phyloP scores from a whole-genome alignment of 805 yeast species.

The Schwanniomyces pseudopolymorphus region DNA sequence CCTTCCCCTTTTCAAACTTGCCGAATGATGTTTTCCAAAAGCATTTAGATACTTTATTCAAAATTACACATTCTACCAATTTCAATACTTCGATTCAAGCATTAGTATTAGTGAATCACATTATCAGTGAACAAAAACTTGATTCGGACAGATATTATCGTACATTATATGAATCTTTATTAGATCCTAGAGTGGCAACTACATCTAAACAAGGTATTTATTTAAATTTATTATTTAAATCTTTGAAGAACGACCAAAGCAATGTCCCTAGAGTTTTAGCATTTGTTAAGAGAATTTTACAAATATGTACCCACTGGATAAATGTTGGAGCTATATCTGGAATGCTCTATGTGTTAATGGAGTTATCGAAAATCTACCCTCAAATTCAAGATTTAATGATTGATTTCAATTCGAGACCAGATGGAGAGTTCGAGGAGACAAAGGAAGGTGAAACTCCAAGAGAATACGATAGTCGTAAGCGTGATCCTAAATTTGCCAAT shows the following conservation, averaged over 20 bases:
- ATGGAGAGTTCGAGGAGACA: slow-evolving; percentile 37
- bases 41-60: slow-evolving; percentile 82
- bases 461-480: slow-evolving; percentile 76
- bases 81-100: slow-evolving; percentile 95
- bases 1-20: slow-evolving; percentile 86
- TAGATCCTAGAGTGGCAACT: slow-evolving; percentile 78
- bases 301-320: slow-evolving; percentile 81
- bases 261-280: slow-evolving; percentile 71
- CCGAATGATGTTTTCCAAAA: slow-evolving; percentile 66
- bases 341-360: slow-evolving; percentile 69
- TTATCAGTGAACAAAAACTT: slow-evolving; percentile 59
- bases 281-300: slow-evolving; percentile 86
- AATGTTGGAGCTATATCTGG: slow-evolving; percentile 88
- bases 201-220: slow-evolving; percentile 94
- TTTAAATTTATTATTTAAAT: slow-evolving; percentile 79
- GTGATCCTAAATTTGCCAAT: slow-evolving; percentile 92
- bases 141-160: slow-evolving; percentile 72
- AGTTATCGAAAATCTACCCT: slow-evolving; percentile 64
- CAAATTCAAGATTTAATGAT: slow-evolving; percentile 63
- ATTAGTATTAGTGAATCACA: slow-evolving; percentile 78
- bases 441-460: slow-evolving; percentile 21
- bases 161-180: slow-evolving; percentile 83
- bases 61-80: slow-evolving; percentile 90
- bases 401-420: slow-evolving; percentile 47
- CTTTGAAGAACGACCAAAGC: slow-evolving; percentile 66